phyloP scores from a whole-genome alignment of 1,284 basidiomycete species.

The Apiotrichum montevideense region DNA sequence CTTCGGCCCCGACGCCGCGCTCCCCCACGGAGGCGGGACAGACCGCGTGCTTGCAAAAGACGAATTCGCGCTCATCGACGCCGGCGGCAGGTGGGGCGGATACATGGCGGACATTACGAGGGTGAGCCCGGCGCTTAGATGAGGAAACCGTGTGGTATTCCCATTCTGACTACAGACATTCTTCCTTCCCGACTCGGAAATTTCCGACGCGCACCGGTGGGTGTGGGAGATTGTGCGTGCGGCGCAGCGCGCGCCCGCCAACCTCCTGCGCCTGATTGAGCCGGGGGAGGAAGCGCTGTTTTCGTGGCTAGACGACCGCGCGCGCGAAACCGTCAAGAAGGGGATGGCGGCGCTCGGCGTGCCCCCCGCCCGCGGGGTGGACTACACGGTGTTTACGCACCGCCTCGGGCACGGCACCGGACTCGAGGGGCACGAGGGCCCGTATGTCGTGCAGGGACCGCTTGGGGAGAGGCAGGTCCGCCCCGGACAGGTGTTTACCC shows the following conservation, averaged over 20 bases:
- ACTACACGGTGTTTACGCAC: constrained; percentile 64
- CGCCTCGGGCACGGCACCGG: constrained; percentile 67
- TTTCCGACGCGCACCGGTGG: constrained; percentile 54
- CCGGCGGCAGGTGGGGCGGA: constrained; percentile 62
- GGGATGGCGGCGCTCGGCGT: constrained; percentile 45
- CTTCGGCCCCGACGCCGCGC: constrained; percentile 77
- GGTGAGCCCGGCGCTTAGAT: constrained; percentile 47
- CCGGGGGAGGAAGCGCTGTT: constrained; percentile 48
- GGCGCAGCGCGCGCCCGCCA: constrained; percentile 58
- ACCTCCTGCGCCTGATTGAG: constrained; percentile 32
- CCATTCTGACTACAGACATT: constrained; percentile 55
- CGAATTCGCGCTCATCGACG: constrained; percentile 74
- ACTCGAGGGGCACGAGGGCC: constrained; percentile 71
- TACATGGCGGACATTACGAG: constrained; percentile 72
- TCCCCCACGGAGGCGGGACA: constrained; percentile 72
- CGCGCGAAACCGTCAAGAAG: constrained; percentile 54
- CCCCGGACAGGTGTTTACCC: constrained; percentile 66
- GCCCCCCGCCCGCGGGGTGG: constrained; percentile 32
- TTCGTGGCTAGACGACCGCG: constrained; percentile 59
- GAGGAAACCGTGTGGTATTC: not conserved
- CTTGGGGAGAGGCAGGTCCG: constrained; percentile 49
- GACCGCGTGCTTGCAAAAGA: constrained; percentile 55
- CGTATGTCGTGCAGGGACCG: constrained; percentile 64
- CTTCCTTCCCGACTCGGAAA: constrained; percentile 56
- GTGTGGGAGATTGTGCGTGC: constrained; percentile 63